Evolutionary conservation across 73 alveolate genomes (phyloP).

Genomic region (Paramecium tetraurelia): DNA sequence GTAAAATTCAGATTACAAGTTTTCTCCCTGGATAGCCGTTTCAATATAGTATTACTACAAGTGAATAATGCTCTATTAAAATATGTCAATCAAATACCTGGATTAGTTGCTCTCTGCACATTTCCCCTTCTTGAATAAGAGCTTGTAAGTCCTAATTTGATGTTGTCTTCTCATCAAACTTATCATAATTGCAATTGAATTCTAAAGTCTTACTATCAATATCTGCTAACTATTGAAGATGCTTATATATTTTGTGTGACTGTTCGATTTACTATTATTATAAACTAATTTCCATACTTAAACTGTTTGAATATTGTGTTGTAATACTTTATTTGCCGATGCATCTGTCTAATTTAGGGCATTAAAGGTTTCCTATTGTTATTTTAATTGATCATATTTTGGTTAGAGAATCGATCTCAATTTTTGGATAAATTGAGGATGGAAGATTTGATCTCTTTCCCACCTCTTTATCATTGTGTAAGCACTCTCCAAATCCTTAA

Average conservation of each 20-base stretch:
- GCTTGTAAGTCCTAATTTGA: background rate
- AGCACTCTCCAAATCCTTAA: slow-evolving; percentile 18
- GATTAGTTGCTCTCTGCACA: background rate
- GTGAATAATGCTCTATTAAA: background rate
- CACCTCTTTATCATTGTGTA: slow-evolving; percentile 25
- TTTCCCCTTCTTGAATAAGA: background rate
- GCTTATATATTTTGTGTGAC: background rate
- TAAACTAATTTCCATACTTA: background rate
- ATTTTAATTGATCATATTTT: background rate
- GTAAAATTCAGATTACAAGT: background rate
- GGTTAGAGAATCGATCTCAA: background rate
- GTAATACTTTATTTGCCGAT: slow-evolving; percentile 11
- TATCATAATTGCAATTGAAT: slow-evolving; percentile 28
- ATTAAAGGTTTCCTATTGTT: slow-evolving; percentile 37
- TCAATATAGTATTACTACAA: background rate
- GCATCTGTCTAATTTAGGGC: slow-evolving; percentile 21
- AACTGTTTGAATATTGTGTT: slow-evolving; percentile 14
- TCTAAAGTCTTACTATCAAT: background rate
- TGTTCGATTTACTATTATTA: background rate
- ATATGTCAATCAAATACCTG: background rate
- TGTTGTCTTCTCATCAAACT: background rate
- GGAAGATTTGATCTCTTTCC: slow-evolving; percentile 18
- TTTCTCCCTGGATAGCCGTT: background rate
- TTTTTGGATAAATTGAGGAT: background rate
- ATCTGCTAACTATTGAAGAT: background rate